Evolutionary conservation across 768 basidiomycete species (phyloP).

Genomic region (Lactarius vividus): DNA sequence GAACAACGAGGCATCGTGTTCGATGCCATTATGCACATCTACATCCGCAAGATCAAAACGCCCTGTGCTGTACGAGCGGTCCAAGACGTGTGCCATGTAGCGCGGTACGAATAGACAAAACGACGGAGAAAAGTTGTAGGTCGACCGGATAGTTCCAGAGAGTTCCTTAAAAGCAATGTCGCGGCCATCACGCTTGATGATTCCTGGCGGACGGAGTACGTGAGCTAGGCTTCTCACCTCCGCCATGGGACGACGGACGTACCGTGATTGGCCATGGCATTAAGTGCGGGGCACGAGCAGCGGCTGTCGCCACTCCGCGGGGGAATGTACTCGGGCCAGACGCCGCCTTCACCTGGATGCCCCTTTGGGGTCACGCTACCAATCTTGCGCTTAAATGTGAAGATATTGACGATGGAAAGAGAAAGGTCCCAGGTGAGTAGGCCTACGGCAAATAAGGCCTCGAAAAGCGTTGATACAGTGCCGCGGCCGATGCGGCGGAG

Average conservation of each 20-base stretch:
- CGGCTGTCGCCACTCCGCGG: constrained; percentile 64
- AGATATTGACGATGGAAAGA: constrained; percentile 50
- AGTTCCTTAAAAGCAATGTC: constrained; percentile 60
- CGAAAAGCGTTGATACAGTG: neutral
- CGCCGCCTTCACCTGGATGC: constrained; percentile 53
- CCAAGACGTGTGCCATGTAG: constrained; percentile 55
- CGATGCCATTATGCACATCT: constrained; percentile 71
- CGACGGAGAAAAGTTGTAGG: constrained; percentile 68
- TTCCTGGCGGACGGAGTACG: constrained; percentile 30
- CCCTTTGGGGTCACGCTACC: constrained; percentile 58
- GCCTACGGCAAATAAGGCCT: constrained; percentile 13
- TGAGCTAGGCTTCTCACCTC: neutral
- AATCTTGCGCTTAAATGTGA: constrained; percentile 46
- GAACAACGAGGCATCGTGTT: constrained; percentile 63
- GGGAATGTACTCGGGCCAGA: constrained; percentile 66
- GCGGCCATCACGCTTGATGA: constrained; percentile 59
- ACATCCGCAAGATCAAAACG: constrained; percentile 66
- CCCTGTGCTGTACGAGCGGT: constrained; percentile 53
- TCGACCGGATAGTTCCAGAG: constrained; percentile 41
- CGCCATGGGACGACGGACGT: neutral
- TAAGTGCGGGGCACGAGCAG: constrained; percentile 70
- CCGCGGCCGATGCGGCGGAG: constrained; percentile 24
- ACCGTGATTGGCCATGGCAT: constrained; percentile 86
- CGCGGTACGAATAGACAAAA: constrained; percentile 69
- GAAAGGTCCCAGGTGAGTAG: constrained; percentile 52